phyloP scores from a whole-genome alignment of 192 early-diverging fungal species.

The Pilobolus umbonatus region DNA sequence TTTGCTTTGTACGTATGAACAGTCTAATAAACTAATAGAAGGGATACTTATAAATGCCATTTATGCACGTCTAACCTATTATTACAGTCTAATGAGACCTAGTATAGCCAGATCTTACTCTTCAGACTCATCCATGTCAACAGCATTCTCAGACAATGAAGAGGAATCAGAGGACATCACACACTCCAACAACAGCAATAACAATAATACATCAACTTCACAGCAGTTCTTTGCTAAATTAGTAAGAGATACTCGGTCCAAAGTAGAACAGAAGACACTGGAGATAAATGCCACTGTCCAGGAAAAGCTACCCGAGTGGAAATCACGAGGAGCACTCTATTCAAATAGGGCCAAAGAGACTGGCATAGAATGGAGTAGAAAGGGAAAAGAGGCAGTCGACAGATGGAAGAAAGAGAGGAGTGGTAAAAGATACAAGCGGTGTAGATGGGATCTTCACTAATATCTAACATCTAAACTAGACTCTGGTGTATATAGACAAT shows the following conservation, averaged over 20 bases:
- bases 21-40: too few species aligned
- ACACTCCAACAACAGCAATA: not conserved
- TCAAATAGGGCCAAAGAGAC: conserved; percentile 30
- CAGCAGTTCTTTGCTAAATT: conserved; percentile 19
- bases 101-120: too few species aligned
- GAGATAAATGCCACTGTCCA: conserved; percentile 30
- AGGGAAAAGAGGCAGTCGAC: conserved; percentile 31
- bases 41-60: too few species aligned
- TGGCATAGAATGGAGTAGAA: conserved; percentile 34
- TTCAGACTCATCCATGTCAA: conserved; percentile 11
- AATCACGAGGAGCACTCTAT: conserved; percentile 24
- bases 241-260: conserved; percentile 25
- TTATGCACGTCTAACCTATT: too few species aligned
- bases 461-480: not conserved
- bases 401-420: conserved; percentile 29
- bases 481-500: not conserved
- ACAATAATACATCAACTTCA: not conserved
- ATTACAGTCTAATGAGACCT: too few species aligned
- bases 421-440: not conserved
- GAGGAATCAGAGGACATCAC: not conserved
- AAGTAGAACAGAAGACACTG: conserved; percentile 23
- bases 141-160: conserved; percentile 7
- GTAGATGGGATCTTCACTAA: not conserved
- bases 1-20: too few species aligned
- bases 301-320: conserved; percentile 37